Conservation (phyloP, 108 stramenopile genomes). For the Nannochloropsis gaditana region DNA sequence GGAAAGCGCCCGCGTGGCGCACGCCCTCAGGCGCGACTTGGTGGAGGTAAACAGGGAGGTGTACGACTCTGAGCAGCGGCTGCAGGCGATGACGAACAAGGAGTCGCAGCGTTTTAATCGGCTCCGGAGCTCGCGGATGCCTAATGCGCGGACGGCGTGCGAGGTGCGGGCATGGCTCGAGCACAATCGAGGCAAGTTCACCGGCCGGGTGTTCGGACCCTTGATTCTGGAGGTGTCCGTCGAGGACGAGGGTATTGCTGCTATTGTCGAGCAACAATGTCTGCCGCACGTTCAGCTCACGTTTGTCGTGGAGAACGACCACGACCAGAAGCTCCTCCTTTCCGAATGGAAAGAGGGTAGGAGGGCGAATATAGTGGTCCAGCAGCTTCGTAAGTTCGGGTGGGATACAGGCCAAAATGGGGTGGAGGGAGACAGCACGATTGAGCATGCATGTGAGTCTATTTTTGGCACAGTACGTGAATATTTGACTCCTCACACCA, state of each 20-base stretch:
- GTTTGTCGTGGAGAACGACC: conserved; percentile 21
- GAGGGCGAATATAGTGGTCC: background rate
- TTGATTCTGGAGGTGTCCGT: conserved; percentile 35
- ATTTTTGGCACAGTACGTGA: background rate
- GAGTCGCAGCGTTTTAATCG: background rate
- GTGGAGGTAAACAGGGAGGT: background rate
- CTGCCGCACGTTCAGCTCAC: background rate
- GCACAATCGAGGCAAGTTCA: conserved; percentile 32
- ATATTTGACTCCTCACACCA: background rate
- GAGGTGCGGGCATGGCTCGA: conserved; percentile 29
- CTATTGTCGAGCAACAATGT: conserved; percentile 4
- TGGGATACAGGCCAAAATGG: background rate
- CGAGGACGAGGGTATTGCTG: background rate
- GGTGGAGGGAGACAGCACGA: conserved; percentile 29
- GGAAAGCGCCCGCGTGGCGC: background rate
- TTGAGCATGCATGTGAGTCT: background rate
- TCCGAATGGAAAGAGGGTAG: background rate
- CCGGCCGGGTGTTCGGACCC: conserved; percentile 39
- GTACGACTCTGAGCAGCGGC: conserved; percentile 26
- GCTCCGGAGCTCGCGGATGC: background rate
- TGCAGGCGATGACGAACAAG: background rate
- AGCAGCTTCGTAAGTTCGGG: conserved; percentile 20
- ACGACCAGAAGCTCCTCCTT: background rate
- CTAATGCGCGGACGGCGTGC: conserved; percentile 8
- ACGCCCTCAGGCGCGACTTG: background rate